Evolutionary conservation across 345 rosid species (phyloP).

Genomic region (Gossypium australe): DNA sequence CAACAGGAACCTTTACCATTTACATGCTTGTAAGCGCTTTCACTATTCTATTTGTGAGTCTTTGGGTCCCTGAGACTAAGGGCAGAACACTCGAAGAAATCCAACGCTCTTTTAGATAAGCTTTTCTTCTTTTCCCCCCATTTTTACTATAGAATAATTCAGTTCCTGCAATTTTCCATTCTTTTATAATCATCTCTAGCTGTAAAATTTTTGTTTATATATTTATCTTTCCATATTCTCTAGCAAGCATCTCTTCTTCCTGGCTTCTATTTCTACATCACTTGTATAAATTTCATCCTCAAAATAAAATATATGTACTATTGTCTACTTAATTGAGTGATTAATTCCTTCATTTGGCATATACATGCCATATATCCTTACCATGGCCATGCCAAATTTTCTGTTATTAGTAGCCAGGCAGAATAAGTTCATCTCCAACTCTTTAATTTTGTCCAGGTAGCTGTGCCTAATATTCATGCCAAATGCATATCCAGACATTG

Average conservation of each 20-base stretch:
- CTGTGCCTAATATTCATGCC: too few relatives aligned
- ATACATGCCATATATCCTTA: too few relatives aligned
- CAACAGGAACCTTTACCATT: constrained; percentile 81
- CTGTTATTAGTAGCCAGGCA: too few relatives aligned
- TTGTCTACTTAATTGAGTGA: background rate
- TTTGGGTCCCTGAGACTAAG: constrained; percentile 92
- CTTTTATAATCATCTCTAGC: background rate
- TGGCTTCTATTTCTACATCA: background rate
- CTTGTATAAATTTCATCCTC: background rate
- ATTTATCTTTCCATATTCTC: constrained; percentile 12
- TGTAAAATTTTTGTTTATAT: background rate
- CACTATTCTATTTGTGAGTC: constrained; percentile 48
- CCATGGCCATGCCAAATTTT: too few relatives aligned
- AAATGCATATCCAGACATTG: too few relatives aligned
- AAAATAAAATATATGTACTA: background rate
- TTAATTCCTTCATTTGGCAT: background rate
- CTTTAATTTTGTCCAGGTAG: too few relatives aligned
- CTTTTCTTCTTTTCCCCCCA: constrained; percentile 6
- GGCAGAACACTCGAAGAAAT: constrained; percentile 89
- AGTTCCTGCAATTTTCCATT: background rate
- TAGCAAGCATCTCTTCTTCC: background rate
- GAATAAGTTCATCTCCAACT: too few relatives aligned
- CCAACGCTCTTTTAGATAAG: constrained; percentile 81
- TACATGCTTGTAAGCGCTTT: constrained; percentile 59
- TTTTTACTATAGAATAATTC: background rate